Evolutionary conservation across 2,329 filamentous ascomycete species (phyloP).

Genomic region (Lachnellula subtilissima): DNA sequence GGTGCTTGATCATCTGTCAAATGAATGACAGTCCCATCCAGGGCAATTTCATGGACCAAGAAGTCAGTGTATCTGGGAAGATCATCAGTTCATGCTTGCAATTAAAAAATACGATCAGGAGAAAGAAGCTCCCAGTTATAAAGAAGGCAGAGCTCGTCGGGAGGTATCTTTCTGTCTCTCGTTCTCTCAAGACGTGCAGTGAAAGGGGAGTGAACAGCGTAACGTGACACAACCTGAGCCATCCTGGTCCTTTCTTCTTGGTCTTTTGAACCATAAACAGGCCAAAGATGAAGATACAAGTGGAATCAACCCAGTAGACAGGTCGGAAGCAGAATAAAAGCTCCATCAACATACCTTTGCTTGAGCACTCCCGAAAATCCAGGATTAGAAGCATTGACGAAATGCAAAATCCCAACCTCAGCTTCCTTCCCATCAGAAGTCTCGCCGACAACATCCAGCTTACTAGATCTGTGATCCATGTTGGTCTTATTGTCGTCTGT

Average conservation of each 20-base stretch:
- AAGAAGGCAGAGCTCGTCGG: background rate
- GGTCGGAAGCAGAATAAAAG: background rate
- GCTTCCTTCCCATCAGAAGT: slow-evolving; percentile 18
- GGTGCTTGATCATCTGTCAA: slow-evolving; percentile 39
- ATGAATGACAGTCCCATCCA: slow-evolving; percentile 59
- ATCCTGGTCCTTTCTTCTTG: background rate
- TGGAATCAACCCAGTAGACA: background rate
- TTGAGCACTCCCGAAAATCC: slow-evolving; percentile 64
- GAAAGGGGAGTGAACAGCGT: no score
- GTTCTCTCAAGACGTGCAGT: no score
- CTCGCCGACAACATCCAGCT: background rate
- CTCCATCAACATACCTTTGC: slow-evolving; percentile 46
- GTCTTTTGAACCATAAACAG: background rate
- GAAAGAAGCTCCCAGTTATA: no score
- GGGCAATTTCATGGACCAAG: slow-evolving; percentile 66
- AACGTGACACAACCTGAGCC: no score
- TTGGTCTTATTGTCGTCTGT: slow-evolving; percentile 5
- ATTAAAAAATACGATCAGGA: background rate
- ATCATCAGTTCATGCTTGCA: slow-evolving; percentile 2
- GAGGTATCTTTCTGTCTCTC: no score
- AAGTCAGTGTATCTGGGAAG: slow-evolving; percentile 63
- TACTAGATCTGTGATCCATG: background rate
- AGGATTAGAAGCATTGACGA: slow-evolving; percentile 50
- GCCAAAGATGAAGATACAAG: background rate
- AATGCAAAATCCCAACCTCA: slow-evolving; percentile 58